These are phyloP conservation scores for Friedmanniomyces simplex DNA, from an alignment of 495 filamentous ascomycete species.

Conservation along the genomic window DNA sequence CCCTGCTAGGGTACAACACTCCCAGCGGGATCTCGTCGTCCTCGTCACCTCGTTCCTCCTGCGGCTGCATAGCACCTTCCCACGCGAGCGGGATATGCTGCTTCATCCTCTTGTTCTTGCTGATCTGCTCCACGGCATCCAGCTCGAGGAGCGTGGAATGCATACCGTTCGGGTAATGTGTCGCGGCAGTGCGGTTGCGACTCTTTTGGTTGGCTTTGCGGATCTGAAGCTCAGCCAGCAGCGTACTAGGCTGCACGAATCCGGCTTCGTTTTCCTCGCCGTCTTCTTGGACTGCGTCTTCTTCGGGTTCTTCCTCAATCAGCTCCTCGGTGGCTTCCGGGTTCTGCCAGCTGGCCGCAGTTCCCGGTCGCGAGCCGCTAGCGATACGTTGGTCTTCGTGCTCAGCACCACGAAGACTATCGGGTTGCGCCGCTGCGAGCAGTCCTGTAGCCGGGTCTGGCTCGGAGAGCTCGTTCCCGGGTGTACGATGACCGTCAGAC, in stretches of 20 bases:
- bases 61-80: slow-evolving; percentile 54
- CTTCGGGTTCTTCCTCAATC: slow-evolving; percentile 35
- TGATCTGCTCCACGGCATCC: slow-evolving; percentile 80
- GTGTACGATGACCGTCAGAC: slow-evolving; percentile 19
- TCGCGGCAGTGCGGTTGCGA: slow-evolving; percentile 58
- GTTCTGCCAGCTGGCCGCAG: slow-evolving; percentile 24
- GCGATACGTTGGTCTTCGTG: no score
- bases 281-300: slow-evolving; percentile 24
- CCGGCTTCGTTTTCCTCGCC: slow-evolving; percentile 29
- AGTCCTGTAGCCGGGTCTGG: slow-evolving; percentile 3
- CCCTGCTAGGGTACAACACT: slow-evolving; percentile 60
- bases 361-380: not conserved
- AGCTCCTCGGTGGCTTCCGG: slow-evolving; percentile 31
- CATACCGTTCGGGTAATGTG: slow-evolving; percentile 61
- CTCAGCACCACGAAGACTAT: not conserved
- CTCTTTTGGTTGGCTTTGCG: slow-evolving; percentile 75
- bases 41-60: slow-evolving; percentile 43
- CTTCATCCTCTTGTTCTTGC: slow-evolving; percentile 60
- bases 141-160: slow-evolving; percentile 83
- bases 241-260: slow-evolving; percentile 71
- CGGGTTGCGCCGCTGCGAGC: not conserved
- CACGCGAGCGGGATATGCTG: slow-evolving; percentile 79
- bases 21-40: no score
- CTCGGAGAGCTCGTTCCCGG: slow-evolving; percentile 2
- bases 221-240: slow-evolving; percentile 83